These are phyloP conservation scores for Oropetium thomaeum DNA, from an alignment of 176 grass and related monocot species.

Conservation along the genomic window DNA sequence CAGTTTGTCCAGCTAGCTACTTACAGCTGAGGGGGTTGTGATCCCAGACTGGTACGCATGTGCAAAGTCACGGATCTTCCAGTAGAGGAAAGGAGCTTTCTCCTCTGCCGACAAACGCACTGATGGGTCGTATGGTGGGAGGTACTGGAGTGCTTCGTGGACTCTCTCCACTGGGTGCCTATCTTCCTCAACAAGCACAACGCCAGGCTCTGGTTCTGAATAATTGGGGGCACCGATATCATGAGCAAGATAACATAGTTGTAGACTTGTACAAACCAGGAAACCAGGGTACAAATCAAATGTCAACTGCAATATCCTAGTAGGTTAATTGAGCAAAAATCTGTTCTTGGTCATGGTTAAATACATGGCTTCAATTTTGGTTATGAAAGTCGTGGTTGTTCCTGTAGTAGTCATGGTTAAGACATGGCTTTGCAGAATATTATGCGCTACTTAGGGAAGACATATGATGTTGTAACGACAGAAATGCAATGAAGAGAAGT, in stretches of 20 bases:
- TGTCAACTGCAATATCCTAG: no score
- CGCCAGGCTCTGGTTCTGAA: constrained; percentile 63
- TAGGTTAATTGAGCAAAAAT: no score
- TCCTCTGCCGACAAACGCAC: constrained; percentile 23
- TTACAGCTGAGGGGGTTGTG: constrained; percentile 69
- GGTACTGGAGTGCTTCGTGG: constrained; percentile 40
- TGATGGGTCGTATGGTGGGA: constrained; percentile 46
- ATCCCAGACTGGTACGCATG: constrained; percentile 69
- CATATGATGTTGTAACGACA: not conserved
- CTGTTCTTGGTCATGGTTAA: not conserved
- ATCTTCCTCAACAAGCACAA: constrained; percentile 56
- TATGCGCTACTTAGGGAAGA: not conserved
- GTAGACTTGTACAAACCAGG: not conserved
- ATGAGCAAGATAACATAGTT: not conserved
- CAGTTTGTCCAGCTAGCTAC: not conserved
- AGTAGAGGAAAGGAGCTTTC: constrained; percentile 67
- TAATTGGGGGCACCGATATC: constrained; percentile 3
- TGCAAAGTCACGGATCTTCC: constrained; percentile 93
- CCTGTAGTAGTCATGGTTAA: no score
- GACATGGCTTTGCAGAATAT: not conserved
- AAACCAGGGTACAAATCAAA: not conserved
- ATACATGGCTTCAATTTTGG: no score
- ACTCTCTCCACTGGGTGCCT: constrained; percentile 65
- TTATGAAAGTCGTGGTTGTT: no score
- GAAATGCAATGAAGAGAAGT: not conserved